Evolutionary conservation across 192 early-diverging fungal genomes (phyloP).

Genomic region (Spinellus fusiger): DNA sequence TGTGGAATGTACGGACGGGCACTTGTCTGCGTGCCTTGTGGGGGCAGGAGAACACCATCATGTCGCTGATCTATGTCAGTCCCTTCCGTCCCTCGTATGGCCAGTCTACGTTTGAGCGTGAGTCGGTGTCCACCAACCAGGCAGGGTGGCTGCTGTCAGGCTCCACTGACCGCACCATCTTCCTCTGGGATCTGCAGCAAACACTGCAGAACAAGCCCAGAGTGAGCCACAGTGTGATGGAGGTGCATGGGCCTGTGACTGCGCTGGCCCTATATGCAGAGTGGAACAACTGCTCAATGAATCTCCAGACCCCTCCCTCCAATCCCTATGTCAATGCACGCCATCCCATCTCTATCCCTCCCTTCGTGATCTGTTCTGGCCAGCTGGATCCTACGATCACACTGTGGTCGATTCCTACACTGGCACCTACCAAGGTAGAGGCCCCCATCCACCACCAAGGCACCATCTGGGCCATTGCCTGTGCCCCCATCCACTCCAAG

Average conservation of each 20-base stretch:
- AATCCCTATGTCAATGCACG: not conserved
- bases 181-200: conserved; percentile 5
- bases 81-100: not conserved
- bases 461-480: conserved; percentile 11
- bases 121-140: not conserved
- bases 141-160: conserved; percentile 9
- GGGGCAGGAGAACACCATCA: conserved; percentile 14
- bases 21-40: conserved; percentile 1
- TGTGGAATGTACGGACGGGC: conserved; percentile 6
- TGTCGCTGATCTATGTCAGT: not conserved
- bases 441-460: conserved; percentile 6
- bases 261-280: conserved; percentile 8
- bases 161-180: conserved; percentile 11
- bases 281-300: not conserved
- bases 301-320: not conserved
- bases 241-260: conserved; percentile 5
- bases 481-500: conserved; percentile 12
- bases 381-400: not conserved
- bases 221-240: conserved; percentile 4
- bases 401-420: conserved; percentile 2
- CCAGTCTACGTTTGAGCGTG: not conserved
- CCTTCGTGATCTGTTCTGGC: not conserved
- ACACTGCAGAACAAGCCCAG: not conserved
- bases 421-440: conserved; percentile 6
- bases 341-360: conserved; percentile 2